Conservation (phyloP, 2,329 filamentous ascomycete genomes). For the Lecanoromycetidae sp. region DNA sequence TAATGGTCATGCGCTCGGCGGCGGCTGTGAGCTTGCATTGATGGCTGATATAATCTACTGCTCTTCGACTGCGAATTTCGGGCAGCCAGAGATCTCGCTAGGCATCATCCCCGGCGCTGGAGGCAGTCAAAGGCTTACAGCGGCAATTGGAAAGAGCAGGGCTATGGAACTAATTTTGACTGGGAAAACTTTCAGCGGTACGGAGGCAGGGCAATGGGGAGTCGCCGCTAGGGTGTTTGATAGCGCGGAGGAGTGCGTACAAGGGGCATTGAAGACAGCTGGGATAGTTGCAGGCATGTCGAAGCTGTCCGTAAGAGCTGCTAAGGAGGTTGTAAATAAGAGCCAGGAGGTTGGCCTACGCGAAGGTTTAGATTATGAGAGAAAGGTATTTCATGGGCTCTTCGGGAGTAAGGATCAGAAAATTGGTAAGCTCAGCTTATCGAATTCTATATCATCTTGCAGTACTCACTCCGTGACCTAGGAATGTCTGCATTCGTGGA, state of each 20-base stretch:
- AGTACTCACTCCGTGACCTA: slow-evolving; percentile 18
- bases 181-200: slow-evolving; percentile 69
- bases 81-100: slow-evolving; percentile 93
- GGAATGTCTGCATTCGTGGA: slow-evolving; percentile 85
- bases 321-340: slow-evolving; percentile 98
- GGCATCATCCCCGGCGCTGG: slow-evolving; percentile 87
- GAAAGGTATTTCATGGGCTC: slow-evolving; percentile 79
- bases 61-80: slow-evolving; percentile 74
- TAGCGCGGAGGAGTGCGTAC: slow-evolving; percentile 68
- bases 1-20: slow-evolving; percentile 85
- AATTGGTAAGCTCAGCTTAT: slow-evolving; percentile 48
- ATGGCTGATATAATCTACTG: slow-evolving; percentile 97
- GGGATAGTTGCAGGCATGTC: slow-evolving; percentile 82
- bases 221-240: slow-evolving; percentile 73
- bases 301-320: slow-evolving; percentile 73
- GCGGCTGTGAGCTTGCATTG: slow-evolving; percentile 91
- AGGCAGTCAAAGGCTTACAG: slow-evolving; percentile 76
- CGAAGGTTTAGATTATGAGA: slow-evolving; percentile 91
- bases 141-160: slow-evolving; percentile 68
- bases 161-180: slow-evolving; percentile 90
- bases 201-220: slow-evolving; percentile 80
- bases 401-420: slow-evolving; percentile 97
- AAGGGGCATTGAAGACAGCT: slow-evolving; percentile 68
- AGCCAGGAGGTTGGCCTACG: slow-evolving; percentile 79
- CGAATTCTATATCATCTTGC: neutral